Base-by-base conservation (phyloP, 164 flowering plant genomes). In the Berberis vulgaris region DNA sequence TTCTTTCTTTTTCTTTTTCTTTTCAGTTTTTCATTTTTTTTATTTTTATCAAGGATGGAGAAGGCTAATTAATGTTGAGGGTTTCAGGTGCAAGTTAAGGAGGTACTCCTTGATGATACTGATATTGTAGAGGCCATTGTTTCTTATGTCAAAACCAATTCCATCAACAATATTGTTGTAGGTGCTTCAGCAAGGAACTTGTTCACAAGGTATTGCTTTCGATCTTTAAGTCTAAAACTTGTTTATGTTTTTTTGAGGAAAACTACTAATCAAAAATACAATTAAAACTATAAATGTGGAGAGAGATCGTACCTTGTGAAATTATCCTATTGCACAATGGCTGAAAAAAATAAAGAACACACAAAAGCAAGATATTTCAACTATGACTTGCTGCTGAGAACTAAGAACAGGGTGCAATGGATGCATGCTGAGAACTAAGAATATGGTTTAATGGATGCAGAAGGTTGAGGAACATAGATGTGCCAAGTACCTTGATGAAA, bases 181-280 rank as follows among this genome's bases (percentile, higher is more conserved):
- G 97, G 97, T 44, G 85, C 91, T 43, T 77, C 96, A 9, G 59
- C 73, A 8, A 76, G 82, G 67, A 83, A 76, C 67, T 72, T 84
- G 40, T 12, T 93, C 54, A 41, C 83, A 46, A 84, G 85, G 91
- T 71, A 43, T 55, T 8, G 0, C 11, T 40, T 12, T 39, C 5
- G 39, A 2, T 2, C 7, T 4, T 3, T 42, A 1, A 6, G 3
- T 62, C 13, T 26, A 26, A 26, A 26, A 1, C 11, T 49, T 6
- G 12, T 4, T 46, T 9, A 4, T 61, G 3, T 13, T 2, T 26
- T 6, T 6, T n/a, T n/a, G 4, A 8, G 5, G 49, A 8, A 46
- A 53, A 1, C 11, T 53, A 53, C 26, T 53, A 8, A 8, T 11
- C 1, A 9, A n/a, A n/a, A 54, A 8, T 8, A 8, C n/a, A 9